Percentiles rank a stretch among this genome's conserved stretches.
phyloP scores from a whole-genome alignment of 257 asterid genomes.

The Catharanthus roseus region DNA sequence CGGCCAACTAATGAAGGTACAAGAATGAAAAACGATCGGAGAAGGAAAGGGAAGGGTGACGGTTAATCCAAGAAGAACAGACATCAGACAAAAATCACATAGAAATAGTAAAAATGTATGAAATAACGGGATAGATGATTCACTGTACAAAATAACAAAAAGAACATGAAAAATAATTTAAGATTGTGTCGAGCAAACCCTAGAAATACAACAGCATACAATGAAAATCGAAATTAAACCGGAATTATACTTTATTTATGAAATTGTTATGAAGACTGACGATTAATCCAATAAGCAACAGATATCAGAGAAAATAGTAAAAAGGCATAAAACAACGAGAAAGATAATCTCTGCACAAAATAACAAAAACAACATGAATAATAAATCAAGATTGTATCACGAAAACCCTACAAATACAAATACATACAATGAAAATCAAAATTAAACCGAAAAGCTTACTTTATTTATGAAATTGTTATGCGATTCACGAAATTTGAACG shows the following conservation, averaged over 20 bases:
- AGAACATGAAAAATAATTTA: no score
- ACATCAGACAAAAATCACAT: not conserved
- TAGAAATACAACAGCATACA: not conserved
- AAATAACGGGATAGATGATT: not conserved
- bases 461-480: not conserved
- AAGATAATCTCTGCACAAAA: not conserved
- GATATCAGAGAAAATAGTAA: not conserved
- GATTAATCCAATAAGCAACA: not conserved
- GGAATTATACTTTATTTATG: not conserved
- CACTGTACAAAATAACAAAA: not conserved
- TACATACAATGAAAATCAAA: not conserved
- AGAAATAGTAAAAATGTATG: not conserved
- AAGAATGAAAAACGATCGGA: not conserved
- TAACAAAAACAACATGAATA: not conserved
- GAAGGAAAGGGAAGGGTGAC: no score
- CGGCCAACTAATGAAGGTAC: not conserved
- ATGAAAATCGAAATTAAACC: not conserved
- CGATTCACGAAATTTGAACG: not conserved
- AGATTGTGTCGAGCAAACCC: not conserved
- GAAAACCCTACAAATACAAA: not conserved
- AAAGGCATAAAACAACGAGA: not conserved
- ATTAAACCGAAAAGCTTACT: not conserved
- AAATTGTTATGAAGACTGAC: no score
- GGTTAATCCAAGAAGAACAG: not conserved
- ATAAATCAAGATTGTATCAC: not conserved